A percentile compares a stretch with the other conserved stretches of the same genome.
These are phyloP conservation scores for Akanthomyces dipterigenus DNA, from an alignment of 2,329 filamentous ascomycete genomes.

Conservation along the genomic window DNA sequence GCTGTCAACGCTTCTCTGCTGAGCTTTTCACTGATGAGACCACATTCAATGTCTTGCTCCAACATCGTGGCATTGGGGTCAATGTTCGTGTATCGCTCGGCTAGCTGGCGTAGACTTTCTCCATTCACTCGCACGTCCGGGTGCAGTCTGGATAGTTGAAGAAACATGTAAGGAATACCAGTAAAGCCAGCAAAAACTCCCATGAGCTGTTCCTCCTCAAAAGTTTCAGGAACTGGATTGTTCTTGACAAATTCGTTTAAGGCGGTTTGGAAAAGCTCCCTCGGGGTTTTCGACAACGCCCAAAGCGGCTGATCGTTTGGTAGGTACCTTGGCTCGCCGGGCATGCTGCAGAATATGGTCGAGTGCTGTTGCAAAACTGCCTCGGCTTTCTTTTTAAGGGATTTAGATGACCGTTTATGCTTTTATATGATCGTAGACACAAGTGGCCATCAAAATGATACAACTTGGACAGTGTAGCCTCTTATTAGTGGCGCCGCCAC, in stretches of 20 bases:
- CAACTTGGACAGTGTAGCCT: background rate
- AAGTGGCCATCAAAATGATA: background rate
- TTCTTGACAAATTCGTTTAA: conserved; percentile 30
- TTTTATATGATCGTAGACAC: background rate
- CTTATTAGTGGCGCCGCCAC: background rate
- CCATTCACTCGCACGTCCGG: conserved; percentile 37
- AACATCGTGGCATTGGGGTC: conserved; percentile 27
- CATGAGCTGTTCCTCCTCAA: conserved; percentile 28
- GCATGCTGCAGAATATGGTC: background rate
- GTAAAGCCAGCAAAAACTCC: conserved; percentile 49
- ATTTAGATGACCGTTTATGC: background rate
- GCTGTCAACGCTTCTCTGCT: conserved; percentile 39
- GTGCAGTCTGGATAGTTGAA: conserved; percentile 37
- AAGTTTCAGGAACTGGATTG: conserved; percentile 29
- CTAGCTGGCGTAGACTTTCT: conserved; percentile 38
- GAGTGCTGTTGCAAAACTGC: background rate
- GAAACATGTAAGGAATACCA: conserved; percentile 49
- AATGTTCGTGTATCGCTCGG: conserved; percentile 39
- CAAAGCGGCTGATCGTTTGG: conserved; percentile 27
- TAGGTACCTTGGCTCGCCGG: conserved; percentile 23
- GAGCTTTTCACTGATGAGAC: conserved; percentile 43
- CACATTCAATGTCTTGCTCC: conserved; percentile 36
- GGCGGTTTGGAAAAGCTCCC: conserved; percentile 25
- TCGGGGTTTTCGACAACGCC: conserved; percentile 21
- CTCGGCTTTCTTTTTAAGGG: background rate